Base-by-base conservation (phyloP, 768 basidiomycete genomes). In the Collybiopsis luxurians region DNA sequence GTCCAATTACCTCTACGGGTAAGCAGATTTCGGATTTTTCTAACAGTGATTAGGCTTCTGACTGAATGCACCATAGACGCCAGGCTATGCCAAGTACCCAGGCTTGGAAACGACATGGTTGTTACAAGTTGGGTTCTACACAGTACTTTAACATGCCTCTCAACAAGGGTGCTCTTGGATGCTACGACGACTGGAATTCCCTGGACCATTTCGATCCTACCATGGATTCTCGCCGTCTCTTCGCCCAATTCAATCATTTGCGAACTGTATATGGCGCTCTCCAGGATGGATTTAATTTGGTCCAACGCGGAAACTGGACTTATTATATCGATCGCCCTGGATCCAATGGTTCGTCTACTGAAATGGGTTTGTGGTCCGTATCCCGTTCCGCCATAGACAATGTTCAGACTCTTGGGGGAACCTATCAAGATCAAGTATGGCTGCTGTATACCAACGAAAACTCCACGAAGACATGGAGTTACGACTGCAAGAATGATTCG, bases 131-230 rank as follows among this genome's bases (percentile, higher is more conserved):
- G 36, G 95, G 95, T 15, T 96, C 95, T 7, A 79, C 82, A 59
- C 95, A 96, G 65, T 97, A 95, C 74, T 97, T 88, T 79, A 94
- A 96, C 72, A 90, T 95, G 83, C 89, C 90, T 1, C 77, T 95
- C 61, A 87, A 89, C 54, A 85, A 85, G 63, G 73, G 90, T 2
- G 67, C 93, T 27, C 75, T 93, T 17, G 95, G 93, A 47, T 97
- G 95, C 68, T 64, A 87, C 47, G 92, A 96, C 66, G 87, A 91
- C 63, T 95, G 91, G 93, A 96, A 96, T 69, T 83, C 90, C 2
- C 84, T 95, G 34, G 95, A 97, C 64, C 95, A 97, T 69, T 96
- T 96, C 67, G 95, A 97, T 69, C 92, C 94, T 26, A 95, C 94
- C 2, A 75, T 86, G 13, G 87, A 90, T 65, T 80, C 80, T 39